Base-by-base conservation (phyloP, 2,329 filamentous ascomycete genomes). In the Trichoderma simmonsii region DNA sequence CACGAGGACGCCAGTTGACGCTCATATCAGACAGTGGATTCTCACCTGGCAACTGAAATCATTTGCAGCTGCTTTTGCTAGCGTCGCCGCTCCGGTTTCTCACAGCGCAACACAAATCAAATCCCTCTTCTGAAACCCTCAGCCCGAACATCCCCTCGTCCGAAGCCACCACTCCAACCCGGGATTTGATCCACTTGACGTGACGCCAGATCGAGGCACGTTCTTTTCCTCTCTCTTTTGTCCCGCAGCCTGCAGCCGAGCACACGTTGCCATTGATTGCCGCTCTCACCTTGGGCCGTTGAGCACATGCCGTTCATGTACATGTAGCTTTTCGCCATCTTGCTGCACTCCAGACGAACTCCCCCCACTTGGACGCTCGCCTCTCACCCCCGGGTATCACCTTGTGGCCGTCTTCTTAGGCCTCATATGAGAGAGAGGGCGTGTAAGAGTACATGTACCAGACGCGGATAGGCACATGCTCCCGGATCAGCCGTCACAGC, bases 141-240 rank as follows among this genome's bases (percentile, higher is more conserved):
- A 67, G 61, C 63, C 65, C 69, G 65, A 66, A 73, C 72, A 73
- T 73, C 75, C 75, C 69, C 73, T 76, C 75, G 75, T 73, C 75
- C 75, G 75, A 76, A 75, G 75, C 71, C 74, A 73, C 68, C 43
- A 68, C 64, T 54, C 70, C 64, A 43, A 68, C 34, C 48, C 54
- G 51, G 51, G 28, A 54, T 39, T 24, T 43, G 64, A 36, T 64
- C 69, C 69, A 71, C 69, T 71, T 64, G 61, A 65, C 61, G 51
- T 66, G 61, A 71, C 69, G 61, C 69, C 62, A 71, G 69, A 71
- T 65, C 69, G 61, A 61, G 68, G 15, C 59, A 64, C 54, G 32
- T 66, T 43, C 51, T 36, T 26, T 28, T 43, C 6, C 3, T 48
- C 24, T 28, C 60, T 36, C 36, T 62, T 28, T 34, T 11, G 18